Conservation (phyloP, 73 alveolate genomes). For the Breviolum minutum region DNA sequence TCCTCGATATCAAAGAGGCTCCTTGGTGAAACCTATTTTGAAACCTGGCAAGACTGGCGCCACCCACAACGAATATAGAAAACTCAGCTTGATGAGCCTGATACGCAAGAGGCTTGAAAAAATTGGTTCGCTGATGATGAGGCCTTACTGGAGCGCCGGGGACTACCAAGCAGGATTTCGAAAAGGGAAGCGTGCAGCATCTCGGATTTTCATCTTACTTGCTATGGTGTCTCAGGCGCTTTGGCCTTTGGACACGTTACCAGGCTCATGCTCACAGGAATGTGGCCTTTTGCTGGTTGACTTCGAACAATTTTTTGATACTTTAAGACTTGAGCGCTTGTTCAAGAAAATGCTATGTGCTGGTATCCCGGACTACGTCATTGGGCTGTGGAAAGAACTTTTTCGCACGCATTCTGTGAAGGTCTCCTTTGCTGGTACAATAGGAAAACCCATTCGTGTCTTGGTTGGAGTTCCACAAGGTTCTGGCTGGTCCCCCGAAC, state of each 20-base stretch:
- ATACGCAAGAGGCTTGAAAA: neutral
- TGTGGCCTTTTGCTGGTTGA: neutral
- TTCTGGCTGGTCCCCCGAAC: neutral
- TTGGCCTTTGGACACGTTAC: neutral
- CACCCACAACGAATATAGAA: neutral
- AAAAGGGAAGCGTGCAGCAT: neutral
- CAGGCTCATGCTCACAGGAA: neutral
- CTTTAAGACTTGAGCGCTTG: neutral
- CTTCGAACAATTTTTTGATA: conserved; percentile 2
- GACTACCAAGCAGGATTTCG: neutral
- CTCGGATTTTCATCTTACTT: neutral
- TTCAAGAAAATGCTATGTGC: neutral
- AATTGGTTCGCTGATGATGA: neutral
- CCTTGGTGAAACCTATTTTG: neutral
- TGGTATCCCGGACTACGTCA: neutral
- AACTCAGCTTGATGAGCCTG: neutral
- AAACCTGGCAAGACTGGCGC: neutral
- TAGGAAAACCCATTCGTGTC: neutral
- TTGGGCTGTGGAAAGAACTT: neutral
- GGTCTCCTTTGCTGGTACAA: neutral
- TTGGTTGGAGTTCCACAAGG: neutral
- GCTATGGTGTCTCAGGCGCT: neutral
- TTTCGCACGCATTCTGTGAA: conserved; percentile 14
- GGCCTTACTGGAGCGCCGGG: neutral
- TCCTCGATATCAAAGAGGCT: neutral